Base-by-base conservation (phyloP, 768 basidiomycete species). In the Dacryopinax primogenitus region DNA sequence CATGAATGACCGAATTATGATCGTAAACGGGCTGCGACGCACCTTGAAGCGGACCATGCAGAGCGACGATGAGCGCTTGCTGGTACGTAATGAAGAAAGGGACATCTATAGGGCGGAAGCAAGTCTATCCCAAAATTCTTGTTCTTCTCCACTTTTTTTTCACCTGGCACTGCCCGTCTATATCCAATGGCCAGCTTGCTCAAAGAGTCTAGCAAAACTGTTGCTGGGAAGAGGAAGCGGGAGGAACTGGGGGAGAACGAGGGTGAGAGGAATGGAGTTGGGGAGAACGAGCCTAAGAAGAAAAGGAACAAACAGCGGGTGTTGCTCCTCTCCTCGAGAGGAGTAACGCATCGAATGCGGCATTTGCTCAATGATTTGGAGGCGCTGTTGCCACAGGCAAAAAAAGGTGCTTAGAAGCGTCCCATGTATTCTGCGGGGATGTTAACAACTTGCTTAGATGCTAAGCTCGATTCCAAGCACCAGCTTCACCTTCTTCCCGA, bases 341-440 rank as follows among this genome's bases (percentile, higher is more conserved):
- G 96, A 63, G 83, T 97, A 64, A 97, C 92, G 21, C 89, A 94
- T 75, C 84, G 96, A 30, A 97, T 97, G 93, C 79, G 96, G 68
- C 96, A 99, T 75, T 79, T 99, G 66, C 93, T 97, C 92, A 89
- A 86, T 70, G 96, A 99, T 74, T 72, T 99, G 63, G 90, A 94
- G 73, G 84, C 81, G 0, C 78, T 99, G 32, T 75, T 99, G 11
- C 96, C 96, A 3, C 96, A 99, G 75, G 83, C 90, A 1, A 99
- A 98, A 79, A 98, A 96, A 80, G 96, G 96, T 91, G 62, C 64
- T 82, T 39, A 3, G 26, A 3, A n/a, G 6, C 23, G 4, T 9
- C 9, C 28, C 0, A 32, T n/a, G 16, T 16, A 12, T 26, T 37
- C 30, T 47, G 44, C 26, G n/a, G n/a, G n/a, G n/a, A 15, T 15